Base-by-base conservation (phyloP, 768 basidiomycete genomes). In the Sarcomyxa edulis region DNA sequence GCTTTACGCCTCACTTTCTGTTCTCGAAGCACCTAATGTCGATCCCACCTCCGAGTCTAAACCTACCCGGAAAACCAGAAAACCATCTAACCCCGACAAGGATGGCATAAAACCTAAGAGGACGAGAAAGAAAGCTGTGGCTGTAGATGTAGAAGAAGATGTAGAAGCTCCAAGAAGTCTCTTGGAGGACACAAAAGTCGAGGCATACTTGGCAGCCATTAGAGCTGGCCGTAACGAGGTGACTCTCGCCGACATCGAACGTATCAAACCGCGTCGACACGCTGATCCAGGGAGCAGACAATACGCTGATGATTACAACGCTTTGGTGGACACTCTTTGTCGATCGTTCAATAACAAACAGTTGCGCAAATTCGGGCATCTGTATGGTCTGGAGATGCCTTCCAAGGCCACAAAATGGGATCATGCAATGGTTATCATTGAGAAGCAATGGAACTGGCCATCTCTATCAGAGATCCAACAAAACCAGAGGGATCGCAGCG, bases 361-460 rank as follows among this genome's bases (percentile, higher is more conserved):
- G 51, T 63, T 89, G 19, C 71, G 68, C 24, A 50, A 62, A 24
- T 79, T 85, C 47, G 48, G 74, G 8, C 55, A 63, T 39, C 48
- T 74, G 28, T 79, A 78, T 48, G 64, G 62, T 14, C 50, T 79
- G 19, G 52, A 60, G 6, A 52, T 49, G 38, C 33, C 33, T 43
- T 16, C 58, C 59, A 30, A 52, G 56, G n/a, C n/a, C n/a, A 65
- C 54, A 30, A 76, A 74, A 48, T 49, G 55, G 41, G 50, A 62
- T 25, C 62, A 58, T 47, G 73, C 71, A 27, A 63, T 64, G 31
- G 60, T 65, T 33, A 76, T 87, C 44, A 68, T 88, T 19, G 78
- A 84, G 53, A 60, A 70, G 42, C 61, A 66, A 40, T 90, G 86
- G 86, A 64, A 63, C 19, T 87, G 82, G 83, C 76, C 79, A 5